phyloP scores from a whole-genome alignment of 768 basidiomycete genomes.

The Collybiopsis confluens region DNA sequence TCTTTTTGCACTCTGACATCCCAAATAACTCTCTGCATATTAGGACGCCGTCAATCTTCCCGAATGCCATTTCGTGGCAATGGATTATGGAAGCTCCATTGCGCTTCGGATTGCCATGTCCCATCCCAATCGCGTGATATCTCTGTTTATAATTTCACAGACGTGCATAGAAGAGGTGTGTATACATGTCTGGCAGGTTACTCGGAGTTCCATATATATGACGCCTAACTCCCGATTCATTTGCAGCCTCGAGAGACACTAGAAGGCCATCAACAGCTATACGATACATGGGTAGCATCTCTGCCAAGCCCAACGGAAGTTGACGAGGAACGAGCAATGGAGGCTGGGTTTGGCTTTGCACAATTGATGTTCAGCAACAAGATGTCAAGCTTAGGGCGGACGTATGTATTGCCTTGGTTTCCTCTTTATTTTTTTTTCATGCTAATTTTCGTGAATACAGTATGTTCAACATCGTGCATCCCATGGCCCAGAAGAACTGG shows the following conservation, averaged over 20 bases:
- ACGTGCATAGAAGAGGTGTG: conserved; percentile 1
- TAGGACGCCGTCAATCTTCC: conserved; percentile 3
- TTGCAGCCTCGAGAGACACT: conserved; percentile 4
- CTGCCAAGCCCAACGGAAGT: background rate
- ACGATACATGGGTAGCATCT: background rate
- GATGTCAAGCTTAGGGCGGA: background rate
- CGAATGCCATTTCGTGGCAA: conserved; percentile 1
- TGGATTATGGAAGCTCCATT: background rate
- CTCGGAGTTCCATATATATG: too few relatives aligned
- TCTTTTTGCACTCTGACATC: too few relatives aligned
- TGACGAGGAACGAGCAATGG: background rate
- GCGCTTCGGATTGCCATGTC: background rate
- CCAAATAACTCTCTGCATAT: too few relatives aligned
- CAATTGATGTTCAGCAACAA: conserved; percentile 7
- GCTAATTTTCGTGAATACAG: background rate
- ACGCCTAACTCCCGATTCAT: too few relatives aligned
- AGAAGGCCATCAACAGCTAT: conserved; percentile 5
- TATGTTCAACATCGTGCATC: background rate
- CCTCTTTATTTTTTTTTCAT: background rate
- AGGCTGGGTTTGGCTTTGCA: background rate
- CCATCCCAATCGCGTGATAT: background rate
- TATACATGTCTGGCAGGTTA: background rate
- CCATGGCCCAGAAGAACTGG: conserved; percentile 12
- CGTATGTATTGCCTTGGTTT: background rate
- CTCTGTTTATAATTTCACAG: conserved; percentile 4